These are phyloP conservation scores for Stephania japonica DNA, from an alignment of 164 flowering plant species.

Conservation along the genomic window DNA sequence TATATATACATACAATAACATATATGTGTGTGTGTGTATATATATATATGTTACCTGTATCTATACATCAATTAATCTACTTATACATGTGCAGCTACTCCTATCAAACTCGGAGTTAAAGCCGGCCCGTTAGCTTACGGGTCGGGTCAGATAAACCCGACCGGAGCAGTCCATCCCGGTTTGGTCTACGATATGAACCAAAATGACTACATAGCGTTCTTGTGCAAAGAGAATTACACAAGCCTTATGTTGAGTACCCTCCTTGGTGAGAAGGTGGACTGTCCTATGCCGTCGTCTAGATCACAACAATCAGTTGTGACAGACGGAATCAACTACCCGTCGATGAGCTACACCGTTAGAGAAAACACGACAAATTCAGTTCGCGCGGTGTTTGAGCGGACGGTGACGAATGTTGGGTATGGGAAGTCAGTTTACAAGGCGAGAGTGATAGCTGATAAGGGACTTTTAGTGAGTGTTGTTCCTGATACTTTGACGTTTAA, in stretches of 20 bases:
- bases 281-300: background rate
- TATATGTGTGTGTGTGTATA: too few species aligned
- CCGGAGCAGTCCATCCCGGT: background rate
- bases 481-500: background rate
- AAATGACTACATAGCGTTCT: background rate
- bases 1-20: too few species aligned
- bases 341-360: background rate
- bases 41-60: too few species aligned
- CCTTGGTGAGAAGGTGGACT: background rate
- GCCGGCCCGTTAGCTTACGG: background rate
- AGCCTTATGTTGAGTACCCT: background rate
- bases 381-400: background rate
- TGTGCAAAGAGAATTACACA: conserved; percentile 1
- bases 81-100: too few species aligned
- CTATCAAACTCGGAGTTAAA: too few species aligned
- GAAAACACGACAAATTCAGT: background rate
- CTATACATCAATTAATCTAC: too few species aligned
- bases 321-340: background rate
- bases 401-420: background rate
- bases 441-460: background rate
- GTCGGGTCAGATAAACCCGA: conserved; percentile 2
- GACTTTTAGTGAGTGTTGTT: background rate
- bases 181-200: background rate
- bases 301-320: background rate
- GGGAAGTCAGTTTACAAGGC: conserved; percentile 1